Conservation (phyloP, 768 basidiomycete genomes). For the Pulveroboletus ravenelii region DNA sequence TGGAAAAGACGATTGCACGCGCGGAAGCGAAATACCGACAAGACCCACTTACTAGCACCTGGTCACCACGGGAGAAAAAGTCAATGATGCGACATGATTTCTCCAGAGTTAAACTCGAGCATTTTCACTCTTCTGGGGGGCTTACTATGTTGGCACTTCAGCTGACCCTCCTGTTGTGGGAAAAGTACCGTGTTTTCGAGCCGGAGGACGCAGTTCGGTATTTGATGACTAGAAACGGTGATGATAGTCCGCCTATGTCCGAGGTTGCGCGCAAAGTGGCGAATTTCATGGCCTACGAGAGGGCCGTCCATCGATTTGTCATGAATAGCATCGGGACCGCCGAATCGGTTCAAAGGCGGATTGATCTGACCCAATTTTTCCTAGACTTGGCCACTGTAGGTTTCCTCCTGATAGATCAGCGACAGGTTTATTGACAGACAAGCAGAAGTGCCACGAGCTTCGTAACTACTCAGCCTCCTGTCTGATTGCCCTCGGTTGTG, state of each 20-base stretch:
- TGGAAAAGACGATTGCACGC: slow-evolving; percentile 21
- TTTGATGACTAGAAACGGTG: slow-evolving; percentile 33
- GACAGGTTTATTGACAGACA: background rate
- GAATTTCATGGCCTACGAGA: slow-evolving; percentile 34
- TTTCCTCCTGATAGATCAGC: background rate
- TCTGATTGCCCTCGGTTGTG: slow-evolving; percentile 39
- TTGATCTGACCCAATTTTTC: slow-evolving; percentile 38
- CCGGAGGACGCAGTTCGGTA: slow-evolving; percentile 41
- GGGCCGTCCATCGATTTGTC: slow-evolving; percentile 38
- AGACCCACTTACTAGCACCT: slow-evolving; percentile 17
- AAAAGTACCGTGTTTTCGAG: slow-evolving; percentile 36
- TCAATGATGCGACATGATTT: slow-evolving; percentile 29
- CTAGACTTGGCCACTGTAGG: slow-evolving; percentile 42
- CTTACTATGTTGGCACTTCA: slow-evolving; percentile 44
- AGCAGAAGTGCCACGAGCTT: slow-evolving; percentile 41
- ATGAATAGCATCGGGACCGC: slow-evolving; percentile 34
- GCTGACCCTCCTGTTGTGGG: slow-evolving; percentile 37
- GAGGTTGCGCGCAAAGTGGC: slow-evolving; percentile 28
- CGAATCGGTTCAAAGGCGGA: slow-evolving; percentile 17
- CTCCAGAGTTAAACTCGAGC: slow-evolving; percentile 26
- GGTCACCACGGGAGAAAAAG: slow-evolving; percentile 26
- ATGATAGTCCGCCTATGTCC: slow-evolving; percentile 22
- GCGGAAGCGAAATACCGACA: slow-evolving; percentile 19
- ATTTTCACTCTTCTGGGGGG: slow-evolving; percentile 35
- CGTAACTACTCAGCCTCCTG: slow-evolving; percentile 44